A percentile compares a stretch with the other conserved stretches of the same genome.
These are phyloP conservation scores for Astrothelium subdiscretum DNA, from an alignment of 495 filamentous ascomycete species.

Conservation along the genomic window DNA sequence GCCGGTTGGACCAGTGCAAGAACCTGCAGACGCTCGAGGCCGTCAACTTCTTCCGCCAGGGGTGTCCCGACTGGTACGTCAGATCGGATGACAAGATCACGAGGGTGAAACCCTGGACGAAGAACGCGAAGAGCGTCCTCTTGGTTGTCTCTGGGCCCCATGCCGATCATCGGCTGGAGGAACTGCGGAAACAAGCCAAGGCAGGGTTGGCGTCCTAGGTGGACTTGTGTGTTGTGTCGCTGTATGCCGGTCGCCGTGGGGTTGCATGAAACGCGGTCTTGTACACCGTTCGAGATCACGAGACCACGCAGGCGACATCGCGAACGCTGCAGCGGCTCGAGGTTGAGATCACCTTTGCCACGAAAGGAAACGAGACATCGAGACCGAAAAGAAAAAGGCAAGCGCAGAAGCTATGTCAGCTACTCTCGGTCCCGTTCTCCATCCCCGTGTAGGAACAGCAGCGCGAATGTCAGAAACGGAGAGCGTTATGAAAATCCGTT, in stretches of 20 bases:
- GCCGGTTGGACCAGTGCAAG: constrained; percentile 3
- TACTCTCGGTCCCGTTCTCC: constrained; percentile 25
- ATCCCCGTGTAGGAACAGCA: neutral
- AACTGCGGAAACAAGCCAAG: neutral
- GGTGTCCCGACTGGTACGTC: neutral
- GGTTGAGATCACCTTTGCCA: neutral
- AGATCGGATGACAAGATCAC: neutral
- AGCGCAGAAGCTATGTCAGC: neutral
- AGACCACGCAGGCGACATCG: neutral
- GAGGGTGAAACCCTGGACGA: neutral
- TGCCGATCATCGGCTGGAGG: neutral
- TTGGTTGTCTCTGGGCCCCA: neutral
- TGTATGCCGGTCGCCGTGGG: too few species aligned
- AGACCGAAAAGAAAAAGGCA: neutral
- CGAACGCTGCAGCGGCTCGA: neutral
- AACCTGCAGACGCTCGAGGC: neutral
- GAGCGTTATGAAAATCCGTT: neutral
- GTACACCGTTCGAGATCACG: too few species aligned
- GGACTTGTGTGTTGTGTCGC: neutral
- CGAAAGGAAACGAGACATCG: neutral
- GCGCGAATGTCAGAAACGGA: constrained; percentile 4
- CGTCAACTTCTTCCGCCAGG: neutral
- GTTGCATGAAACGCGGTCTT: too few species aligned
- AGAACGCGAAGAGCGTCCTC: neutral
- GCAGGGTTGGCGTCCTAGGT: neutral